These are phyloP conservation scores for Citrus trifoliata DNA, from an alignment of 345 rosid species.

Conservation along the genomic window DNA sequence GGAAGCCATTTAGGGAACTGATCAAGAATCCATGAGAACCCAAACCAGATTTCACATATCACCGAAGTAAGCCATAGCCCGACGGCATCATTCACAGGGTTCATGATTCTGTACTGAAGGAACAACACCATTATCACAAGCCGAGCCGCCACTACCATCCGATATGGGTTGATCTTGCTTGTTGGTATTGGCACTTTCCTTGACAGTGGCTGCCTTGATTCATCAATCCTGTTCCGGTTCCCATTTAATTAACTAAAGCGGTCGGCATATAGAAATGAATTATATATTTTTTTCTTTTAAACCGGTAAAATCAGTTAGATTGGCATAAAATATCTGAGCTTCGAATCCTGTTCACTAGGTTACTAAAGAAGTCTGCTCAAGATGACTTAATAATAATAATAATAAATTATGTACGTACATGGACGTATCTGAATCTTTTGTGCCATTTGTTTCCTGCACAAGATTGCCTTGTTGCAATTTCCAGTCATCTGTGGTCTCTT, in stretches of 20 bases:
- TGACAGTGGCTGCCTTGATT: constrained; percentile 86
- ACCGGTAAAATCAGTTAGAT: too few species aligned
- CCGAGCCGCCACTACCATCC: constrained; percentile 90
- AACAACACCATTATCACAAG: constrained; percentile 75
- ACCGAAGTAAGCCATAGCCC: constrained; percentile 95
- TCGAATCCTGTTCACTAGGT: too few species aligned
- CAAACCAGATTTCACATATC: constrained; percentile 91
- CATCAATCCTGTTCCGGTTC: constrained; percentile 61
- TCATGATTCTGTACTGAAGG: constrained; percentile 74
- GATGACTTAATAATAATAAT: too few species aligned
- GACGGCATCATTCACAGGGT: constrained; percentile 81
- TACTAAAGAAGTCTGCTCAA: too few species aligned
- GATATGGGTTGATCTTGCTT: constrained; percentile 90
- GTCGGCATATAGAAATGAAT: not conserved
- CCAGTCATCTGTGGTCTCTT: constrained; percentile 46
- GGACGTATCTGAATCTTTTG: constrained; percentile 61
- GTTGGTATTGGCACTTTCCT: constrained; percentile 92
- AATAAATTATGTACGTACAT: constrained; percentile 29
- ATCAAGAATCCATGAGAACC: constrained; percentile 91
- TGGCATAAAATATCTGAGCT: too few species aligned
- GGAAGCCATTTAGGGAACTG: constrained; percentile 97
- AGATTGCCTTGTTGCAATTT: constrained; percentile 79
- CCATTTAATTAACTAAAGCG: not conserved
- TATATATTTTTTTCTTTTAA: too few species aligned
- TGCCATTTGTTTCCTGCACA: constrained; percentile 61